Percentiles rank a stretch among this genome's conserved stretches.
phyloP scores from a whole-genome alignment of 176 grass and related monocot genomes.

The Aechmea fasciata region DNA sequence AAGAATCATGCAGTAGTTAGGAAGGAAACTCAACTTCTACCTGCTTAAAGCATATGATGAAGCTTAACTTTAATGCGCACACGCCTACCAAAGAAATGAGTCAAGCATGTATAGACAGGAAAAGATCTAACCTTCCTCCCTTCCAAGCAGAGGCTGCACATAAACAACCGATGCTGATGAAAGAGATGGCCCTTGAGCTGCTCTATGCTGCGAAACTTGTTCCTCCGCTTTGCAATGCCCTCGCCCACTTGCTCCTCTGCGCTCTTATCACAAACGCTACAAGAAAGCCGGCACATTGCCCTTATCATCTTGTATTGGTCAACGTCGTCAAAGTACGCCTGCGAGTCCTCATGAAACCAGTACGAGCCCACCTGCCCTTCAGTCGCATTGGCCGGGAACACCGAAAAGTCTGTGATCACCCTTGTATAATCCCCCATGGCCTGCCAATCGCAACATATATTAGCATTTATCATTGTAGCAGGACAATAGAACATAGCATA shows the following conservation, averaged over 20 bases:
- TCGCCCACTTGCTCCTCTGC: slow-evolving; percentile 35
- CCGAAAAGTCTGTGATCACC: slow-evolving; percentile 72
- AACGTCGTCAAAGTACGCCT: slow-evolving; percentile 67
- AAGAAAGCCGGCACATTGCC: slow-evolving; percentile 92
- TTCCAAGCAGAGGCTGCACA: slow-evolving; percentile 91
- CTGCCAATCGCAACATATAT: slow-evolving; percentile 8
- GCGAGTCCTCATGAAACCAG: slow-evolving; percentile 94
- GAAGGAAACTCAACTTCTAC: too few species aligned
- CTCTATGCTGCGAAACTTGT: slow-evolving; percentile 74
- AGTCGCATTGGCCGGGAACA: slow-evolving; percentile 25
- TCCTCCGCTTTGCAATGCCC: slow-evolving; percentile 50
- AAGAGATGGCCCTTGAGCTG: slow-evolving; percentile 90
- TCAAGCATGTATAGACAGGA: background rate
- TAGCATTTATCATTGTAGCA: background rate
- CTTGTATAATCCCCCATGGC: slow-evolving; percentile 82
- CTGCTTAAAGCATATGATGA: too few species aligned
- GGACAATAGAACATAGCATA: background rate
- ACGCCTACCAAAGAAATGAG: background rate
- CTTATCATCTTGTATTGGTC: slow-evolving; percentile 91
- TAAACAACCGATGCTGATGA: slow-evolving; percentile 58
- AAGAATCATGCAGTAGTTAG: too few species aligned
- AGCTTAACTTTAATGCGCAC: too few species aligned
- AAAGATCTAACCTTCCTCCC: slow-evolving; percentile 71
- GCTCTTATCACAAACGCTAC: slow-evolving; percentile 79
- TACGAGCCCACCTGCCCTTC: slow-evolving; percentile 68